Base-by-base conservation (phyloP, 1,139 yeast genomes). In the Scheffersomyces quercinus region DNA sequence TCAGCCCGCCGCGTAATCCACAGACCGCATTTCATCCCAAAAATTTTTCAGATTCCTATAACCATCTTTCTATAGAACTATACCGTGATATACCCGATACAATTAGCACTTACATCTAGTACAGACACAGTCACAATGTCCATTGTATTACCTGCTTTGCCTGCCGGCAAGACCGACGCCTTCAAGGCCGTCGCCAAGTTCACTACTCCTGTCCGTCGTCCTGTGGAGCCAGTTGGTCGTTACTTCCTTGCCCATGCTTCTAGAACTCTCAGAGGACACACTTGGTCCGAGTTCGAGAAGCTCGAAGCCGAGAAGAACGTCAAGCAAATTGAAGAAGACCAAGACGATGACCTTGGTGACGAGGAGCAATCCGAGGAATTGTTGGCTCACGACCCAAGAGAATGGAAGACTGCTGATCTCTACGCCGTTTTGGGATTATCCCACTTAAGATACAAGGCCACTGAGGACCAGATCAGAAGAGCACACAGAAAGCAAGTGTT, bases 401-500 rank as follows among this genome's bases (percentile, higher is more conserved):
- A 93, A 65, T 93, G 99, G 99, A 93, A 93, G 73, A 75, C 85
- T 42, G 96, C 95, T 55, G 97, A 93, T 70, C 87, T 93, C 69
- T 93, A 93, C 64, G 96, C 96, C 44, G 98, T 95, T 42, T 81
- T 93, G 69, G 99, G 99, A 49, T 75, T 93, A 59, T 85, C 96
- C 51, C 88, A 90, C 66, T 82, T 88, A 69, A 85, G 99, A 77
- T 86, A 81, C 83, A 83, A 73, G 59, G 98, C 99, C 51, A 89
- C 88, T 50, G 93, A 86, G 60, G 96, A 86, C 58, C 97, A 91
- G 70, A 84, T 93, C 62, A 88, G 96, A 73, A 85, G 90, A 69
- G 97, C 98, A 45, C 97, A 93, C 77, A 86, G 99, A 78, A 86
- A 86, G 69, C 95, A 90, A 74, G 99, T 93, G 24, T 81, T 93